Evolutionary conservation across 257 asterid genomes (phyloP).

Genomic region (Marsdenia floribunda): DNA sequence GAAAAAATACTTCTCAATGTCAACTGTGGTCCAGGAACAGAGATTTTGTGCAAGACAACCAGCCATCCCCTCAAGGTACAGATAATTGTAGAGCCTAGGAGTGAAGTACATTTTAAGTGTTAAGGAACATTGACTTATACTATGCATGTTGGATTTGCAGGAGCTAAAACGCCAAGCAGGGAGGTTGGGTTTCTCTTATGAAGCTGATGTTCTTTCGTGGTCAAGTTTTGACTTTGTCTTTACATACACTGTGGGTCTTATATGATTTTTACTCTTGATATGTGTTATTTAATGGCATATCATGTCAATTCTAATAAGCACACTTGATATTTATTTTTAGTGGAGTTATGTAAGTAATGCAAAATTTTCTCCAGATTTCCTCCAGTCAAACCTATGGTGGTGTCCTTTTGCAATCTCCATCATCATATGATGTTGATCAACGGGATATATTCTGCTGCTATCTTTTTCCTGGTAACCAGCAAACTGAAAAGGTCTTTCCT

Average conservation of each 20-base stretch:
- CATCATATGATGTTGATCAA: slow-evolving; percentile 51
- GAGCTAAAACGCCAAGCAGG: slow-evolving; percentile 62
- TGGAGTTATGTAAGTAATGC: not conserved
- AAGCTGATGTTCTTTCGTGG: slow-evolving; percentile 79
- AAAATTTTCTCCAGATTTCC: slow-evolving; percentile 47
- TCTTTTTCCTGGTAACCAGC: slow-evolving; percentile 59
- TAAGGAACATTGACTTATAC: not conserved
- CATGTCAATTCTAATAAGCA: not conserved
- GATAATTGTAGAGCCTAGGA: slow-evolving; percentile 12
- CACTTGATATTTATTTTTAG: slow-evolving; percentile 1
- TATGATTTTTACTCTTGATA: not conserved
- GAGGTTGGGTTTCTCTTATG: slow-evolving; percentile 56
- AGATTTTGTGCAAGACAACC: slow-evolving; percentile 51
- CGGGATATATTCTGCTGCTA: slow-evolving; percentile 77
- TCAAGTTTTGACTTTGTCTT: slow-evolving; percentile 62
- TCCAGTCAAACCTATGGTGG: slow-evolving; percentile 50
- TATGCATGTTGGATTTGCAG: slow-evolving; percentile 28
- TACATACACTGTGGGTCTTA: slow-evolving; percentile 48
- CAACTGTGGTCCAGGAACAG: slow-evolving; percentile 61
- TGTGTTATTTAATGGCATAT: not conserved
- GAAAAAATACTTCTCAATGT: slow-evolving; percentile 75
- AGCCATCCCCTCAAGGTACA: slow-evolving; percentile 89
- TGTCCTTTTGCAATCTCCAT: slow-evolving; percentile 67
- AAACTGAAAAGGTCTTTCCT: slow-evolving; percentile 44
- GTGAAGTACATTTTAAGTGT: slow-evolving; percentile 8